These are phyloP conservation scores for Trypanosoma cruzi DNA, from an alignment of 208 protist species.

Conservation along the genomic window DNA sequence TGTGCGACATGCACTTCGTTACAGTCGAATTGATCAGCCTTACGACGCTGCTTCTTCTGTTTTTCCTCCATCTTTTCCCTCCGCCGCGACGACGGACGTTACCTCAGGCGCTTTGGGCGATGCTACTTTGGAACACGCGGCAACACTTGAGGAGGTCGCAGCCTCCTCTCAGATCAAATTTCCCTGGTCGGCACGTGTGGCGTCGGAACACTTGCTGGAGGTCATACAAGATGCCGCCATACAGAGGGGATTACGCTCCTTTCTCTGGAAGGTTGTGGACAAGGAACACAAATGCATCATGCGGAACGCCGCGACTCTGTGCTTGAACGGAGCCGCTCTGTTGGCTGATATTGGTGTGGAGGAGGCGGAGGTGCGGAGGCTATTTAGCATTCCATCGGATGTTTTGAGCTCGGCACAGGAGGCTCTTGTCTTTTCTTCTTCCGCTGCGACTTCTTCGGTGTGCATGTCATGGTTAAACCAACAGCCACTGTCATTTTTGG, in stretches of 20 bases:
- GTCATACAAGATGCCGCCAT: conserved; percentile 15
- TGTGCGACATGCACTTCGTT: conserved; percentile 26
- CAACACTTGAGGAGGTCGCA: background rate
- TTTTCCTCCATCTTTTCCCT: background rate
- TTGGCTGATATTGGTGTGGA: background rate
- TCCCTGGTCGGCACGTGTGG: conserved; percentile 22
- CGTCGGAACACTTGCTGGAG: conserved; percentile 13
- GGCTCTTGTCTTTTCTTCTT: background rate
- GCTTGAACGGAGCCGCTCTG: background rate
- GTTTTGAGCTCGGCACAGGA: background rate
- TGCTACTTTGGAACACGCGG: background rate
- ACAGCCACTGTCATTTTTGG: background rate
- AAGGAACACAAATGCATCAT: conserved; percentile 26
- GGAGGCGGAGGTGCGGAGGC: conserved; percentile 13
- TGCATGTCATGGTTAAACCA: background rate
- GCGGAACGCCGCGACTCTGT: background rate
- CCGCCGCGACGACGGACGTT: background rate
- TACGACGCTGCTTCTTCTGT: background rate
- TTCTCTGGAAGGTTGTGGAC: conserved; percentile 26
- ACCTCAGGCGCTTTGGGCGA: background rate
- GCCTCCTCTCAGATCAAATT: conserved; percentile 12
- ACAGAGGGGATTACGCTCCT: conserved; percentile 20
- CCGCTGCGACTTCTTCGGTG: background rate
- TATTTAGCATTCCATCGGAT: conserved; percentile 19
- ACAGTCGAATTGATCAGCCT: conserved; percentile 7